Base-by-base conservation (phyloP, 257 asterid genomes). In the Jasminum sambac region DNA sequence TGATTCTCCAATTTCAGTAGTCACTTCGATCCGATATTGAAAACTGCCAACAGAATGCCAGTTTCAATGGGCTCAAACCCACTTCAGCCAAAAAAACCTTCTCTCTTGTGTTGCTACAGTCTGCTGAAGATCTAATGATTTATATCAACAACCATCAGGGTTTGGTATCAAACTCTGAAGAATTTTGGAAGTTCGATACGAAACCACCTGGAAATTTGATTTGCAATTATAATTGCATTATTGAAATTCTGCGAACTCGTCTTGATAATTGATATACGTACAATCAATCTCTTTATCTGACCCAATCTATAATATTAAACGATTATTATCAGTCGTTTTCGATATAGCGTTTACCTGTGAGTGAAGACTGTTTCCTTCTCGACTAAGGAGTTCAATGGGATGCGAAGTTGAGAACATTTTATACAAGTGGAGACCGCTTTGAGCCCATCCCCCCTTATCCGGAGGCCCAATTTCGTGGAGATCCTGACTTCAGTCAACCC, bases 321-420 rank as follows among this genome's bases (percentile, higher is more conserved):
- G 21, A 26, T 62, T 8, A 13, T 17, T 43, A 70, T 46, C 60
- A 48, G 76, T 69, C 66, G 59, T 43, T 64, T 16, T 71, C 67
- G n/a, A 36, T n/a, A 24, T 67, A 9, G 60, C 66, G 62, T 23
- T 41, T 34, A 57, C 72, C 46, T 11, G 24, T 37, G 68, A 16
- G 37, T 69, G 9, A 6, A 41, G 73, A 5, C 42, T 39, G 30
- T 34, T 69, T 70, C 64, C 80, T 77, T 77, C 44, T 63, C 60
- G 5, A 38, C 55, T 39, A 74, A 81, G n/a, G 80, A 71, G 26
- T 21, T 52, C 19, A 65, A 61, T 41, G 19, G 46, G 2, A 39
- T 48, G 37, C 6, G 63, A 19, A 43, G 58, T 19, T n/a, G 69
- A 64, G 73, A 73, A 24, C 34, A 23, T 34, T 40, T 30, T 36